Conservation (phyloP, 257 asterid species). For the Nicotiana attenuata region DNA sequence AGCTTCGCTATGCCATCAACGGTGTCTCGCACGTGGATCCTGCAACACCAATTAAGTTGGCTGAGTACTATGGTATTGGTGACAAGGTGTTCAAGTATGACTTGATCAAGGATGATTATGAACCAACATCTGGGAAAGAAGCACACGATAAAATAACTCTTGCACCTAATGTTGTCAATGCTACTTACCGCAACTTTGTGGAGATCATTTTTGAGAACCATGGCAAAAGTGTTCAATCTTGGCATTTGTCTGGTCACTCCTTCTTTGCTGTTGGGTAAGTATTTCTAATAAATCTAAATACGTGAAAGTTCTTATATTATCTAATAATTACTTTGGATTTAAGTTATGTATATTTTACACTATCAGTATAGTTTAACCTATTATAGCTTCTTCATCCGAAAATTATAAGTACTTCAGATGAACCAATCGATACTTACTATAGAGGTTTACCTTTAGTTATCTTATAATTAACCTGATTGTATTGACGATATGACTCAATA, state of each 20-base stretch:
- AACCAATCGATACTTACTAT: too few species aligned
- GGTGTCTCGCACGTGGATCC: conserved; percentile 49
- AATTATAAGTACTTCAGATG: too few species aligned
- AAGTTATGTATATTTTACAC: too few species aligned
- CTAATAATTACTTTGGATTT: too few species aligned
- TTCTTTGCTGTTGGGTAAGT: conserved; percentile 67
- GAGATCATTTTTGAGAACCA: conserved; percentile 27
- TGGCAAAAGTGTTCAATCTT: conserved; percentile 42
- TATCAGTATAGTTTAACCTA: too few species aligned
- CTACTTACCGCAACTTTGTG: conserved; percentile 36
- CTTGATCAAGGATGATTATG: conserved; percentile 34
- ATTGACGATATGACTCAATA: too few species aligned
- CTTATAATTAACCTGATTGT: too few species aligned
- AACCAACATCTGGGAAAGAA: not conserved
- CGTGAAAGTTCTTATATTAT: too few species aligned
- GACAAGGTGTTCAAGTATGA: conserved; percentile 51
- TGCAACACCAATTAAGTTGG: conserved; percentile 56
- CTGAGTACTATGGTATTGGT: conserved; percentile 38
- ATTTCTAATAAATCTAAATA: not conserved
- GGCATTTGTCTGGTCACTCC: conserved; percentile 59
- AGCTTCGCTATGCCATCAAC: conserved; percentile 48
- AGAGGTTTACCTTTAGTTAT: too few species aligned
- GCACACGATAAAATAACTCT: not conserved
- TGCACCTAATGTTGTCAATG: conserved; percentile 38
- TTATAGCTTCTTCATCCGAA: too few species aligned